Conservation (phyloP, 1,139 yeast genomes). For the Hansenula lynferdii region DNA sequence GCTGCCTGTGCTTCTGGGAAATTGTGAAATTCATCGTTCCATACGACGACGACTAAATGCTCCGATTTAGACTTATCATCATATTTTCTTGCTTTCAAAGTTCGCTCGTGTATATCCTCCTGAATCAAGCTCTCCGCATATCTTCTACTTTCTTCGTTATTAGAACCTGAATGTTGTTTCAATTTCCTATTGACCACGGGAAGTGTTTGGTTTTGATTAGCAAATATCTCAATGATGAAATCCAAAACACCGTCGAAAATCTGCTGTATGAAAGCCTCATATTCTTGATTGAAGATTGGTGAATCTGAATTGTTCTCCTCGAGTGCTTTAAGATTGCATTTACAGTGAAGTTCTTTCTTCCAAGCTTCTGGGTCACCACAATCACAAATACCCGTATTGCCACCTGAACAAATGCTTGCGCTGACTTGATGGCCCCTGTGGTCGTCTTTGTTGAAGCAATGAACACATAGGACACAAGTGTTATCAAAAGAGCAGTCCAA, state of each 20-base stretch:
- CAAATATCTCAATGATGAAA: constrained; percentile 42
- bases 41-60: constrained; percentile 43
- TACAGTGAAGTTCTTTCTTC: constrained; percentile 42
- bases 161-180: background rate
- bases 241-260: constrained; percentile 40
- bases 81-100: constrained; percentile 4
- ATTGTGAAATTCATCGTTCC: constrained; percentile 75
- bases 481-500: constrained; percentile 66
- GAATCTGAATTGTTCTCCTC: constrained; percentile 15
- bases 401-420: constrained; percentile 44
- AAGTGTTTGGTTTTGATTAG: constrained; percentile 20
- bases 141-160: constrained; percentile 1
- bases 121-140: background rate
- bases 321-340: constrained; percentile 18
- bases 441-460: constrained; percentile 65
- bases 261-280: constrained; percentile 24
- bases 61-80: constrained; percentile 17
- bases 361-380: constrained; percentile 71
- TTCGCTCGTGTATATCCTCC: constrained; percentile 5
- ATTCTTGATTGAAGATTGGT: constrained; percentile 56
- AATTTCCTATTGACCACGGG: constrained; percentile 9
- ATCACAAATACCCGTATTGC: constrained; percentile 59
- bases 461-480: constrained; percentile 67
- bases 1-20: constrained; percentile 31
- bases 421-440: constrained; percentile 61